These are phyloP conservation scores for Sphaerobolus stellatus DNA, from an alignment of 1,284 basidiomycete species.

Conservation along the genomic window DNA sequence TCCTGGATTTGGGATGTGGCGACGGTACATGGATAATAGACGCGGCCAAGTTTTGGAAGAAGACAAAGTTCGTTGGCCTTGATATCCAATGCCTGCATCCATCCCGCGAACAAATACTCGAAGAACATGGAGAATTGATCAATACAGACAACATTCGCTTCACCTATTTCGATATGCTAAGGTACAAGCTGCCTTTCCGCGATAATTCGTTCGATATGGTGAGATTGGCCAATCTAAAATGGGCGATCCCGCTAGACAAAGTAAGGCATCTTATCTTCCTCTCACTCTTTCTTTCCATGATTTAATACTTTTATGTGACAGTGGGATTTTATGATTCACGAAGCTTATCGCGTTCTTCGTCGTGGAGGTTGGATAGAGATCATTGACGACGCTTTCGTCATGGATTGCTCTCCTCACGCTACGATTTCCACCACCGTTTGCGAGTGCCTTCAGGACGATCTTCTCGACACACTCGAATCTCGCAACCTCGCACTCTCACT, in stretches of 20 bases:
- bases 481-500: conserved; percentile 1
- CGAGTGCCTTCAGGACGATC: background rate
- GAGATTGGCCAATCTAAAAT: conserved; percentile 62
- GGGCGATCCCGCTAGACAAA: conserved; percentile 53
- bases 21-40: conserved; percentile 61
- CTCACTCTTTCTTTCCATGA: background rate
- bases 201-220: conserved; percentile 66
- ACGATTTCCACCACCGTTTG: background rate
- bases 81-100: conserved; percentile 51
- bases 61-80: conserved; percentile 56
- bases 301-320: conserved; percentile 15
- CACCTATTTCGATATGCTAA: conserved; percentile 40
- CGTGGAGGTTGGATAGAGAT: conserved; percentile 61
- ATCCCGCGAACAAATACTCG: conserved; percentile 28
- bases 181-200: conserved; percentile 55
- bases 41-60: conserved; percentile 59
- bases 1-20: conserved; percentile 73
- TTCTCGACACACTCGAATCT: conserved; percentile 1
- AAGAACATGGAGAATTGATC: conserved; percentile 20
- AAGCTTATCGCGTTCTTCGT: conserved; percentile 61
- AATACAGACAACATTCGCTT: conserved; percentile 39
- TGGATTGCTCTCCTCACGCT: conserved; percentile 22
- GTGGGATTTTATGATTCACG: conserved; percentile 57
- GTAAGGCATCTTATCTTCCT: background rate
- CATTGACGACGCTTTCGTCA: conserved; percentile 67